Evolutionary conservation across 345 rosid genomes (phyloP).

Genomic region (Aquilaria malaccensis): DNA sequence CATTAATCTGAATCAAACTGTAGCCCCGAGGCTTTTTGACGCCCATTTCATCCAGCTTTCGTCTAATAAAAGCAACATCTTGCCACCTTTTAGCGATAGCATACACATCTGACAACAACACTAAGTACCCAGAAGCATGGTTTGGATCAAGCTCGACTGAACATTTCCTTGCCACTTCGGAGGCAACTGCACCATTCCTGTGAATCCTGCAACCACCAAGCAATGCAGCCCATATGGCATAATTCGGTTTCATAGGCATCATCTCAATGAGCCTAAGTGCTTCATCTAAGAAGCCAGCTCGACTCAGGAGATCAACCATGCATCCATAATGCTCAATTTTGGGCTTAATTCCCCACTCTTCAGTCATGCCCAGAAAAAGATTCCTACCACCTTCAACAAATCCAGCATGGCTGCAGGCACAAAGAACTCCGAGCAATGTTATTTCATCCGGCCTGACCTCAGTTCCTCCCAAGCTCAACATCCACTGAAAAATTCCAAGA

Average conservation of each 20-base stretch:
- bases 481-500: conserved; percentile 28
- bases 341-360: conserved; percentile 28
- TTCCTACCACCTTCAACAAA: conserved; percentile 25
- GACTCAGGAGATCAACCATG: conserved; percentile 40
- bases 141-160: conserved; percentile 22
- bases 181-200: conserved; percentile 31
- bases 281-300: conserved; percentile 39
- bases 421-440: conserved; percentile 31
- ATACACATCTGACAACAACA: conserved; percentile 33
- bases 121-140: conserved; percentile 30
- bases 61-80: conserved; percentile 31
- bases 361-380: conserved; percentile 24
- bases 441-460: conserved; percentile 33
- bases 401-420: conserved; percentile 47
- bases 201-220: conserved; percentile 41
- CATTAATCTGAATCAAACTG: conserved; percentile 32
- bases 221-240: conserved; percentile 34
- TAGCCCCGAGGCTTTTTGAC: conserved; percentile 26
- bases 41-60: conserved; percentile 25
- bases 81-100: conserved; percentile 35
- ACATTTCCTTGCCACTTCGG: conserved; percentile 27
- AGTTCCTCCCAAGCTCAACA: conserved; percentile 26
- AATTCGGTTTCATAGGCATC: conserved; percentile 38
- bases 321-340: conserved; percentile 40
- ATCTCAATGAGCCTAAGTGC: conserved; percentile 27